These are phyloP conservation scores for Solanum habrochaites DNA, from an alignment of 257 asterid species.

Conservation along the genomic window DNA sequence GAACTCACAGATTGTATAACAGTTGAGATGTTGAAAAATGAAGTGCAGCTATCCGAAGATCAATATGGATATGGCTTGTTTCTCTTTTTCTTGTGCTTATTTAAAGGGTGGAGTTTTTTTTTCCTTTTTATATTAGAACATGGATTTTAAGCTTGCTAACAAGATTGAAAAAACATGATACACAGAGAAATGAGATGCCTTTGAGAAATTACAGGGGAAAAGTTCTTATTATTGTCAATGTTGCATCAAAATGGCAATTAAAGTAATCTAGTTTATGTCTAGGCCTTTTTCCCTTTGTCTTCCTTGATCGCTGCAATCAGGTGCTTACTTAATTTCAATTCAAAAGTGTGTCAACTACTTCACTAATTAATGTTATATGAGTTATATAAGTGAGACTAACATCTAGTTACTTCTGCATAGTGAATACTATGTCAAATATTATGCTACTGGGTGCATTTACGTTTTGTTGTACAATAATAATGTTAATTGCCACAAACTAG, in stretches of 20 bases:
- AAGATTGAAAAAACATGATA: constrained; percentile 37
- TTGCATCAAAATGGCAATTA: constrained; percentile 73
- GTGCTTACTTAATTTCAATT: background rate
- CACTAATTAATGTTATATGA: background rate
- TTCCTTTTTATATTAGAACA: background rate
- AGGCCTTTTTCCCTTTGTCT: background rate
- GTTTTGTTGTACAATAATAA: background rate
- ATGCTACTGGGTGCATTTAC: background rate
- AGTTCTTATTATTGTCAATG: constrained; percentile 66
- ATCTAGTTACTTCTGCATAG: background rate
- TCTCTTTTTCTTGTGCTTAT: background rate
- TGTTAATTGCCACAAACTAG: background rate
- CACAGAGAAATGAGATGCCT: constrained; percentile 56
- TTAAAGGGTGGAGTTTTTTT: background rate
- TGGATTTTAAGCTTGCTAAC: background rate
- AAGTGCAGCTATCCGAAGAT: constrained; percentile 43
- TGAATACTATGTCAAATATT: background rate
- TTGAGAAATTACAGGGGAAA: constrained; percentile 61
- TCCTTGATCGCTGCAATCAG: background rate
- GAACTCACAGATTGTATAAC: constrained; percentile 34
- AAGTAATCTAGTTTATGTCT: background rate
- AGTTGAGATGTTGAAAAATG: constrained; percentile 29
- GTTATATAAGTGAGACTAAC: background rate
- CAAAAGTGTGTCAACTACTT: background rate
- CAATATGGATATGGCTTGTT: constrained; percentile 50